Percentiles rank a stretch among this genome's conserved stretches.
Evolutionary conservation across 208 protist genomes (phyloP).

Genomic region (Borovskyia barvae): DNA sequence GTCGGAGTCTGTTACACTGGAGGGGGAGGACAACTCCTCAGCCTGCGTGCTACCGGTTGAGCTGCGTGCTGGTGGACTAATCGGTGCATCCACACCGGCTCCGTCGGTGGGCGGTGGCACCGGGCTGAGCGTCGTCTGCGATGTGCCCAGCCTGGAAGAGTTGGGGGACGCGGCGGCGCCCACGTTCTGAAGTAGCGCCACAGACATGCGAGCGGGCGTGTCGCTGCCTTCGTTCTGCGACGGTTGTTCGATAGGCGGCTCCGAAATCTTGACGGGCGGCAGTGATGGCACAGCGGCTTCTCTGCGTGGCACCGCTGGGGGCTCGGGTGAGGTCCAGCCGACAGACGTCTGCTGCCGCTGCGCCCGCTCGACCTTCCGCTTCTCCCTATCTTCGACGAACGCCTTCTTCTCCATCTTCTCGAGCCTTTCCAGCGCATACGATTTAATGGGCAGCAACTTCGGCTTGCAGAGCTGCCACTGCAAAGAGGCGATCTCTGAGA

Average conservation of each 20-base stretch:
- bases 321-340: conserved; percentile 29
- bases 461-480: conserved; percentile 93
- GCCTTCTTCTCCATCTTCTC: conserved; percentile 90
- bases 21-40: conserved; percentile 7
- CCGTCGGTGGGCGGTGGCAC: conserved; percentile 3
- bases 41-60: neutral
- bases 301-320: neutral
- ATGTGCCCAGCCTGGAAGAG: neutral
- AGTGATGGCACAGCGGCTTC: neutral
- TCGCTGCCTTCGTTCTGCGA: neutral
- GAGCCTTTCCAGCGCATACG: conserved; percentile 91
- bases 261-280: neutral
- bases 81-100: conserved; percentile 5
- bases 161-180: neutral
- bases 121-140: neutral
- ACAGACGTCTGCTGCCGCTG: conserved; percentile 18
- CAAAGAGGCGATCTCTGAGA: conserved; percentile 69
- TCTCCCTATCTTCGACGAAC: conserved; percentile 40
- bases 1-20: neutral
- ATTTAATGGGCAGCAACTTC: conserved; percentile 96
- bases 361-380: conserved; percentile 33
- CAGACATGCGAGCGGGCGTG: too few species aligned
- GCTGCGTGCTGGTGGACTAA: conserved; percentile 7
- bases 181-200: too few species aligned
- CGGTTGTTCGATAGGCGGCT: neutral